Conservation (phyloP, 768 basidiomycete genomes). For the Agrocybe chaxingu region DNA sequence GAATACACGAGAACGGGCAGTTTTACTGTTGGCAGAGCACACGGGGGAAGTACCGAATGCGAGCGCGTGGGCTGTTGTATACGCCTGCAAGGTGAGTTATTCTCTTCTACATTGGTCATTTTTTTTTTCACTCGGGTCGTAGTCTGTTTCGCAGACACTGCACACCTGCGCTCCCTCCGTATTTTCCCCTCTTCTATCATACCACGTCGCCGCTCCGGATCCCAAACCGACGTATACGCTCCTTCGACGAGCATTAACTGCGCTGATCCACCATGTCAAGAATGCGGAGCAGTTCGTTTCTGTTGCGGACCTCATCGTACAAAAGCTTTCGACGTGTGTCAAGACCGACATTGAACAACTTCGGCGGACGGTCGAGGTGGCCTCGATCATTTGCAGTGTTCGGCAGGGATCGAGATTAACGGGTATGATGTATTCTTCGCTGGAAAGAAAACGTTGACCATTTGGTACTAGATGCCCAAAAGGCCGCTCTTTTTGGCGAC, state of each 20-base stretch:
- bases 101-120: not conserved
- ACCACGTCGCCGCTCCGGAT: conserved; percentile 20
- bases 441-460: not conserved
- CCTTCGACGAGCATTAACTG: conserved; percentile 71
- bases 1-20: conserved; percentile 51
- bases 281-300: conserved; percentile 59
- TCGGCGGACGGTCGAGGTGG: conserved; percentile 52
- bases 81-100: conserved; percentile 68
- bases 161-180: conserved; percentile 61
- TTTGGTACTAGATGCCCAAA: conserved; percentile 29
- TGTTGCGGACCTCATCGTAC: conserved; percentile 51
- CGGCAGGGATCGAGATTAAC: conserved; percentile 69
- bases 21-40: conserved; percentile 51
- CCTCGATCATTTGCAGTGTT: conserved; percentile 56
- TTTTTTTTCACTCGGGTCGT: conserved; percentile 5
- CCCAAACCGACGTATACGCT: conserved; percentile 48
- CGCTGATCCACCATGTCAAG: conserved; percentile 81
- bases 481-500: conserved; percentile 27
- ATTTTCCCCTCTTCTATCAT: too few relatives aligned
- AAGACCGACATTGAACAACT: conserved; percentile 35
- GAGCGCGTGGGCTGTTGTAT: conserved; percentile 71
- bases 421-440: conserved; percentile 35
- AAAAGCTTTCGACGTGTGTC: conserved; percentile 27
- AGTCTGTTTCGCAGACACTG: conserved; percentile 82
- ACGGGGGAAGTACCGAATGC: conserved; percentile 55